Evolutionary conservation across 306 rosid genomes (phyloP), one percentile per base, ranked within the genome.

Genomic region (Cicer yamashitae): DNA sequence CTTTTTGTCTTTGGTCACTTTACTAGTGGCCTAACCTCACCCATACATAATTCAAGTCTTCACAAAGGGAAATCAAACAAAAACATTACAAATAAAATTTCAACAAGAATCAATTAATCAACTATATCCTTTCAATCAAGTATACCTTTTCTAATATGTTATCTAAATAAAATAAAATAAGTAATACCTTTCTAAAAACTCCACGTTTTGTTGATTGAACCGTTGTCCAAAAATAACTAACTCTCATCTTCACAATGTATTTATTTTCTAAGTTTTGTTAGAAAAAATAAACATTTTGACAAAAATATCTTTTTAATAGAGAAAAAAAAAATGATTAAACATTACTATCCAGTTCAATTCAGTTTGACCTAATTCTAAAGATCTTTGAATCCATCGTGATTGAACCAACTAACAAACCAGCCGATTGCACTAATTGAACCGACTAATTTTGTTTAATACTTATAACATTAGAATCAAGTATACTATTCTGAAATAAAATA

Each of bases 1-100:
- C 43, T 47, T 79, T 79, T 60, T 43, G 57, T 47, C 71, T 54
- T 71, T 44, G 39, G 63, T 76, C 74, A 38, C 66, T 77, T 40
- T 69, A 68, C 78, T n/a, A 82, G 86, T 82, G 71, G 45, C 84
- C 89, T 67, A 86, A 70, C 77, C 81, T 72, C 84, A 89, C 84
- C 89, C 77, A 84, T 81, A 65, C 14, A 45, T 5, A 6, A 70
- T 45, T 39, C 20, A 66, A 17, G 11, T 41, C 6, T 25, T 40
- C 58, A 20, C 18, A 6, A 67, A 34, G 4, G 2, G 7, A 1
- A 54, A 76, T 3, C 8, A 13, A 15, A 65, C 10, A 43, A 22
- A 14, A 15, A 17, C 7, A 34, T 17, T 38, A 6, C 12, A 6
- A 37, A 9, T 6, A 15, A 45, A 58, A 66, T 14, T 34, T 11